Evolutionary conservation across 2,329 filamentous ascomycete genomes (phyloP).

Genomic region (Dactylellina drechsleri): DNA sequence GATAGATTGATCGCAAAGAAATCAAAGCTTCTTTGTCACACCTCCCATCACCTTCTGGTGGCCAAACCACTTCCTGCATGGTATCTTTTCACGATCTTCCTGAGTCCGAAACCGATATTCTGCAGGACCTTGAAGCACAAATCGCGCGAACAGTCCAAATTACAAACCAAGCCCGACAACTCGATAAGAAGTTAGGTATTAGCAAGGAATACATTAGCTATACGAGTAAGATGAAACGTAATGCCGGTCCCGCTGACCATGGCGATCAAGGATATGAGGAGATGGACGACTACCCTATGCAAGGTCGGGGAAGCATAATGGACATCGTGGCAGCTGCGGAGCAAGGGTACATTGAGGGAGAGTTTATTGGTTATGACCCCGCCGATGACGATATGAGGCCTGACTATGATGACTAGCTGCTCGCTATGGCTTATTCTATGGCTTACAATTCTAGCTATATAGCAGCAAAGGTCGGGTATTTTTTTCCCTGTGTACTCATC

Average conservation of each 20-base stretch:
- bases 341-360: constrained; percentile 16
- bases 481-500: too few species aligned
- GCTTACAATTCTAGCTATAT: neutral
- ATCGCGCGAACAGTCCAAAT: constrained; percentile 66
- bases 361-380: constrained; percentile 45
- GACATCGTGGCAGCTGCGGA: constrained; percentile 38
- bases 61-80: constrained; percentile 56
- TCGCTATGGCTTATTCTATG: neutral
- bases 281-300: constrained; percentile 48
- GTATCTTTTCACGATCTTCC: constrained; percentile 58
- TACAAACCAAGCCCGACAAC: constrained; percentile 66
- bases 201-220: constrained; percentile 70
- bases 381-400: constrained; percentile 52
- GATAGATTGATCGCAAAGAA: constrained; percentile 58
- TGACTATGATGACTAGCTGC: constrained; percentile 47
- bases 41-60: constrained; percentile 58
- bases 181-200: constrained; percentile 68
- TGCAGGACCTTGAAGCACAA: constrained; percentile 65
- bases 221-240: constrained; percentile 62
- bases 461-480: neutral
- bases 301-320: constrained; percentile 37
- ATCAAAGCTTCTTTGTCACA: constrained; percentile 59
- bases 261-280: constrained; percentile 50
- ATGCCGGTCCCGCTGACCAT: constrained; percentile 27
- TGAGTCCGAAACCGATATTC: constrained; percentile 60